These are phyloP conservation scores for Sanghuangporus weigelae DNA, from an alignment of 1,284 basidiomycete species.

Conservation along the genomic window DNA sequence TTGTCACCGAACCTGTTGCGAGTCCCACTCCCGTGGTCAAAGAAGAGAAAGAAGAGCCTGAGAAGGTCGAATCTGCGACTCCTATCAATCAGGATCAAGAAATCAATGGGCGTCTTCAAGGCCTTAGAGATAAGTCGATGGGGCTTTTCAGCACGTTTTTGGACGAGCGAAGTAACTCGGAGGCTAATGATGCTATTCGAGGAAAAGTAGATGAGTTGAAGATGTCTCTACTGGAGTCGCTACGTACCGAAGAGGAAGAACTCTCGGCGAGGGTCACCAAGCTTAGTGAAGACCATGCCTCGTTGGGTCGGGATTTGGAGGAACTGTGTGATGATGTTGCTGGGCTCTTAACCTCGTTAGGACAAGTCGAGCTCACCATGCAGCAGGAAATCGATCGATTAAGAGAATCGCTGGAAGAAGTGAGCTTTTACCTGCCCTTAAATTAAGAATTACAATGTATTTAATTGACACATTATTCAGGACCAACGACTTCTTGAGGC, in stretches of 20 bases:
- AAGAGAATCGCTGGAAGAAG: not conserved
- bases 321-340: not conserved
- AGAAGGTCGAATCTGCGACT: not conserved
- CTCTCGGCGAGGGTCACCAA: not conserved
- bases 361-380: not conserved
- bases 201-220: conserved; percentile 1
- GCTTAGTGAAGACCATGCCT: not conserved
- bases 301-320: not conserved
- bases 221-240: not conserved
- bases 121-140: not conserved
- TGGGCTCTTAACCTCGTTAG: not conserved
- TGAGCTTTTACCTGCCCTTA: not conserved
- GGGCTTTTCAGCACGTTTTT: not conserved
- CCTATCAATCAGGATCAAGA: not conserved
- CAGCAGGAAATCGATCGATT: not conserved
- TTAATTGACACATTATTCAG: not conserved
- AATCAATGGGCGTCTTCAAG: not conserved
- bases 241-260: not conserved
- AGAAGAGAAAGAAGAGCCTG: not conserved
- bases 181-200: not conserved
- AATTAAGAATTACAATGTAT: not conserved
- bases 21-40: not conserved
- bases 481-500: not conserved
- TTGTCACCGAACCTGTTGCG: not conserved
- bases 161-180: not conserved